Evolutionary conservation across 768 basidiomycete species (phyloP).

Genomic region (Auriculariales sp.): DNA sequence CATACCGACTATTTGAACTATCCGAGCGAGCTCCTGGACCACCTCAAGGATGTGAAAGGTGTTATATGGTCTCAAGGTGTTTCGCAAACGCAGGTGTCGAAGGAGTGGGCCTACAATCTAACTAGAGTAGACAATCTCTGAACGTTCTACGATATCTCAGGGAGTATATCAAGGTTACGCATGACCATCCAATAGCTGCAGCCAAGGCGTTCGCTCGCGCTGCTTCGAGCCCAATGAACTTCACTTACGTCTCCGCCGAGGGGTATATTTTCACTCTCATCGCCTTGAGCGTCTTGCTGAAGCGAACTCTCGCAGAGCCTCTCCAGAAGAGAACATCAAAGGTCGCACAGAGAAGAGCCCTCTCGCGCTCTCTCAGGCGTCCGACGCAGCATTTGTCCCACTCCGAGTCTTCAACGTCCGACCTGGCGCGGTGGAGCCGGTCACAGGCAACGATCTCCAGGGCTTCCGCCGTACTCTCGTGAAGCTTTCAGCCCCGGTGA

Average conservation of each 20-base stretch:
- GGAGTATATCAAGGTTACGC: slow-evolving; percentile 9
- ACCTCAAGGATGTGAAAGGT: slow-evolving; percentile 19
- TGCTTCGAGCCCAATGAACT: slow-evolving; percentile 8
- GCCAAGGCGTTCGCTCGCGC: slow-evolving; percentile 13
- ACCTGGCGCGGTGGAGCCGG: slow-evolving; percentile 12
- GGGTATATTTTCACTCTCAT: slow-evolving; percentile 1
- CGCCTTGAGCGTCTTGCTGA: no score
- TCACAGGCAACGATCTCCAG: no score
- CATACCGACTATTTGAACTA: slow-evolving; percentile 21
- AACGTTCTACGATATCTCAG: no score
- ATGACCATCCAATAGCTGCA: slow-evolving; percentile 15
- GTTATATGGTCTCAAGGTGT: slow-evolving; percentile 24
- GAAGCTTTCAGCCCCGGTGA: no score
- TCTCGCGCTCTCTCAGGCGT: slow-evolving; percentile 7
- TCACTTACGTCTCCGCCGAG: slow-evolving; percentile 18
- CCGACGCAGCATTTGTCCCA: not conserved
- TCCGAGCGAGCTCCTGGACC: slow-evolving; percentile 14
- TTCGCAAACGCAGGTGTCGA: slow-evolving; percentile 12
- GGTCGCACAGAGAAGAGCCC: slow-evolving; percentile 13
- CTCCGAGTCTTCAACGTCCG: slow-evolving; percentile 13
- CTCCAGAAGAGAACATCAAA: slow-evolving; percentile 14
- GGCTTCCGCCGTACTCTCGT: no score
- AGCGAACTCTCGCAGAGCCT: slow-evolving; percentile 10
- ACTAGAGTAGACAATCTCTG: no score
- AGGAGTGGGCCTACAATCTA: slow-evolving; percentile 10